A percentile compares a stretch with the other conserved stretches of the same genome.
Evolutionary conservation across 2,329 filamentous ascomycete species (phyloP).

Genomic region (Pseudocercospora cruenta): DNA sequence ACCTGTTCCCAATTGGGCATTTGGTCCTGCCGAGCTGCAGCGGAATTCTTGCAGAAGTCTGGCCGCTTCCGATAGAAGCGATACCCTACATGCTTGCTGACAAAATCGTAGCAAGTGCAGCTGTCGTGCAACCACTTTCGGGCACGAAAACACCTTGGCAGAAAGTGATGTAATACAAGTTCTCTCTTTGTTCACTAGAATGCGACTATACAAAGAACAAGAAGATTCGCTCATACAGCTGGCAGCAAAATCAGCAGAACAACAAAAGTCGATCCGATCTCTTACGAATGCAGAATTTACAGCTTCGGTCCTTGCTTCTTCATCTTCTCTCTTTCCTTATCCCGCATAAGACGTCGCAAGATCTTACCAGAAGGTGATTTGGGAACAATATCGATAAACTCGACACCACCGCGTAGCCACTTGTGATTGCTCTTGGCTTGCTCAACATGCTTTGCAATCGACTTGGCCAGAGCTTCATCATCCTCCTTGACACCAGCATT

Average conservation of each 20-base stretch:
- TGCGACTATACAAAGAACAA: not conserved
- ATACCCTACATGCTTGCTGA: not conserved
- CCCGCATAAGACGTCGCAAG: slow-evolving; percentile 66
- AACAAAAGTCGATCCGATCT: not conserved
- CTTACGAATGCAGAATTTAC: slow-evolving; percentile 43
- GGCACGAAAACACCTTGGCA: not conserved
- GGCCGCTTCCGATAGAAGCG: not conserved
- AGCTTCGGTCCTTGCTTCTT: slow-evolving; percentile 65
- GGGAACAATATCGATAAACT: slow-evolving; percentile 61
- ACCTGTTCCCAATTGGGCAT: not conserved
- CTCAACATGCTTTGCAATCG: slow-evolving; percentile 63
- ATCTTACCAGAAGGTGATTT: slow-evolving; percentile 69
- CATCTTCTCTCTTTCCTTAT: slow-evolving; percentile 72
- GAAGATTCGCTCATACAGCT: not conserved
- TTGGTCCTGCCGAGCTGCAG: not conserved
- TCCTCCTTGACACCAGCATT: slow-evolving; percentile 52
- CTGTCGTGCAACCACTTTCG: not conserved
- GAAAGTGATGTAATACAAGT: not conserved
- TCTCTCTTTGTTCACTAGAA: not conserved
- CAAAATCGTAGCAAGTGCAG: not conserved
- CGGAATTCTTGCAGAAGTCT: not conserved
- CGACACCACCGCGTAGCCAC: slow-evolving; percentile 64
- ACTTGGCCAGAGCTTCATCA: slow-evolving; percentile 53
- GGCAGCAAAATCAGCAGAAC: not conserved
- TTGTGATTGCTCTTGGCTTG: slow-evolving; percentile 65